Conservation (phyloP, 805 yeast genomes). For the Wickerhamomyces rabaulensis region DNA sequence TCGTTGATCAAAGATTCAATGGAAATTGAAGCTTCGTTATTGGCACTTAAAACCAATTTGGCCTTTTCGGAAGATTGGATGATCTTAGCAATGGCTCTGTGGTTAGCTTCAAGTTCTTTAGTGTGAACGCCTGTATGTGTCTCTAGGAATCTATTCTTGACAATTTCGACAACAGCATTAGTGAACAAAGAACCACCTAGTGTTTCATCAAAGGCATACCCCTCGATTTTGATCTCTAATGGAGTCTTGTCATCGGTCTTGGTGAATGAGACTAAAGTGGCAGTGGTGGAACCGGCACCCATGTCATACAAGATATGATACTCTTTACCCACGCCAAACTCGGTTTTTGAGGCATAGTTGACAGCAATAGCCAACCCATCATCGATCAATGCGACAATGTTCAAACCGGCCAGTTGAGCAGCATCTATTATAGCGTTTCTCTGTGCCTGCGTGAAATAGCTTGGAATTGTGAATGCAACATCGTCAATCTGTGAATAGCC, state of each 20-base stretch:
- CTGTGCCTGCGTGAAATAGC: slow-evolving; percentile 57
- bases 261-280: slow-evolving; percentile 69
- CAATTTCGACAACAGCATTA: slow-evolving; percentile 50
- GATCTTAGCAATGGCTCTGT: slow-evolving; percentile 60
- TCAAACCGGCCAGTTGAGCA: slow-evolving; percentile 61
- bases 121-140: slow-evolving; percentile 33
- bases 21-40: slow-evolving; percentile 68
- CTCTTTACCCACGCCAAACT: slow-evolving; percentile 40
- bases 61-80: slow-evolving; percentile 86
- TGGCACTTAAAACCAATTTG: slow-evolving; percentile 82
- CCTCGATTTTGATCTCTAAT: slow-evolving; percentile 55
- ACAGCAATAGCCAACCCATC: slow-evolving; percentile 92
- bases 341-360: slow-evolving; percentile 63
- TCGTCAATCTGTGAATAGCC: slow-evolving; percentile 51
- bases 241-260: slow-evolving; percentile 39
- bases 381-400: slow-evolving; percentile 65
- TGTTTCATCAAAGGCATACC: slow-evolving; percentile 59
- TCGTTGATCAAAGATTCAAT: slow-evolving; percentile 74
- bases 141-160: slow-evolving; percentile 54
- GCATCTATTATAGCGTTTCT: slow-evolving; percentile 71
- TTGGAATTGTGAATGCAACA: slow-evolving; percentile 74
- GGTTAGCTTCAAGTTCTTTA: slow-evolving; percentile 37
- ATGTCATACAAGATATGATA: slow-evolving; percentile 77
- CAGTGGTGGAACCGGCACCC: slow-evolving; percentile 90
- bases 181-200: slow-evolving; percentile 81